These are phyloP conservation scores for Boletus coccyginus DNA, from an alignment of 768 basidiomycete genomes.

Conservation along the genomic window DNA sequence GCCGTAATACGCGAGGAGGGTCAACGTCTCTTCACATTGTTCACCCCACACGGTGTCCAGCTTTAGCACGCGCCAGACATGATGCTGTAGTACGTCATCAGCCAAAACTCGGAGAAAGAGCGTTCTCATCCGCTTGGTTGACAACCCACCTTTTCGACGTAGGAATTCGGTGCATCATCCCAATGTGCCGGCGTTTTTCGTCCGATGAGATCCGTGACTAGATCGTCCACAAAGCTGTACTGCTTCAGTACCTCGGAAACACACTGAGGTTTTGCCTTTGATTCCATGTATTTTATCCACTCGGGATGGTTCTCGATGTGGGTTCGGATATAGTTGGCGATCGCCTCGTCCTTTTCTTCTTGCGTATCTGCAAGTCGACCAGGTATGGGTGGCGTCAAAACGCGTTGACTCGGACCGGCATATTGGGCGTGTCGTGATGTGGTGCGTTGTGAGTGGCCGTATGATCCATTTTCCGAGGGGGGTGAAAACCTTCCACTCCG, in stretches of 20 bases:
- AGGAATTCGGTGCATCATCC: constrained; percentile 30
- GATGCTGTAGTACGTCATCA: constrained; percentile 27
- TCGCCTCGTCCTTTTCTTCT: constrained; percentile 40
- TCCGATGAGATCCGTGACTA: constrained; percentile 46
- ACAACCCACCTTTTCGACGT: constrained; percentile 46
- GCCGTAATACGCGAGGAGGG: constrained; percentile 56
- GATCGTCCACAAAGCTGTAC: constrained; percentile 51
- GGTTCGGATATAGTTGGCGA: constrained; percentile 43
- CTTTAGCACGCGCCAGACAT: constrained; percentile 52
- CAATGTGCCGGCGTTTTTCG: constrained; percentile 41
- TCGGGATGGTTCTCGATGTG: constrained; percentile 42
- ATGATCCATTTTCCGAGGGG: constrained; percentile 17
- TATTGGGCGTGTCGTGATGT: neutral
- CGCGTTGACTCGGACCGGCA: constrained; percentile 1
- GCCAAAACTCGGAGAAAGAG: neutral
- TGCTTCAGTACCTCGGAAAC: constrained; percentile 44
- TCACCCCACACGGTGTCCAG: constrained; percentile 42
- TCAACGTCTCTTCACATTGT: constrained; percentile 49
- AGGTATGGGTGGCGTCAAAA: constrained; percentile 23
- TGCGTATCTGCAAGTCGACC: constrained; percentile 32
- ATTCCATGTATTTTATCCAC: constrained; percentile 47
- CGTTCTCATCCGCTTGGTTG: constrained; percentile 2
- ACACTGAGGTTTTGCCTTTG: constrained; percentile 38
- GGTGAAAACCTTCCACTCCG: constrained; percentile 12
- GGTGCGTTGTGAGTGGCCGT: constrained; percentile 14